These are phyloP conservation scores for Lentinus tigrinus DNA, from an alignment of 768 basidiomycete species.

Conservation along the genomic window DNA sequence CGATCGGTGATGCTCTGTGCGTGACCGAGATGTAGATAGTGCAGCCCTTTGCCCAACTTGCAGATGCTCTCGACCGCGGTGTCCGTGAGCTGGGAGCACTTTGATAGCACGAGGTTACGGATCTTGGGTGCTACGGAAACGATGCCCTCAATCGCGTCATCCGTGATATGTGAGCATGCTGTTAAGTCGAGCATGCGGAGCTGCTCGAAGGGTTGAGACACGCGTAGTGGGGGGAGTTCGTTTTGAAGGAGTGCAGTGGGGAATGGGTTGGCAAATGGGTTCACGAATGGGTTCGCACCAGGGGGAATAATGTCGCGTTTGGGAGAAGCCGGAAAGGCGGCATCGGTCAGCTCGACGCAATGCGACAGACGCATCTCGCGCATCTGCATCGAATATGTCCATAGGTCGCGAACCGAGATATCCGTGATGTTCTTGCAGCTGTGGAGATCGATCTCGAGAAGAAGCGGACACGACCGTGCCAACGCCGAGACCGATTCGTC, in stretches of 20 bases:
- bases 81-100: conserved; percentile 79
- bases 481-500: conserved; percentile 75
- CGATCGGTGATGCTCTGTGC: conserved; percentile 86
- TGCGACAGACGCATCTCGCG: conserved; percentile 88
- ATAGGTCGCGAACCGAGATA: conserved; percentile 75
- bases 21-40: conserved; percentile 95
- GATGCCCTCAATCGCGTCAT: conserved; percentile 78
- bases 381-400: conserved; percentile 77
- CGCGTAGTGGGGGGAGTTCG: conserved; percentile 64
- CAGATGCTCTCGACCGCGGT: conserved; percentile 81
- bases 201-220: conserved; percentile 71
- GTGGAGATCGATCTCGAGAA: conserved; percentile 94
- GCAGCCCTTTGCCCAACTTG: conserved; percentile 85
- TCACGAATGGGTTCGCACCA: conserved; percentile 33
- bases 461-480: conserved; percentile 74
- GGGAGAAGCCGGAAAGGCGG: conserved; percentile 78
- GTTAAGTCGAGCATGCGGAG: conserved; percentile 94
- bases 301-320: conserved; percentile 43
- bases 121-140: conserved; percentile 47
- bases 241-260: conserved; percentile 32
- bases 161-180: conserved; percentile 73
- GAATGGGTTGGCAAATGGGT: too few species aligned
- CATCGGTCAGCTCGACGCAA: conserved; percentile 75
- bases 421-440: conserved; percentile 79
- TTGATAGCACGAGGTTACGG: conserved; percentile 52